Base-by-base conservation (phyloP, 2,329 filamentous ascomycete genomes). In the Mollisia scopiformis region DNA sequence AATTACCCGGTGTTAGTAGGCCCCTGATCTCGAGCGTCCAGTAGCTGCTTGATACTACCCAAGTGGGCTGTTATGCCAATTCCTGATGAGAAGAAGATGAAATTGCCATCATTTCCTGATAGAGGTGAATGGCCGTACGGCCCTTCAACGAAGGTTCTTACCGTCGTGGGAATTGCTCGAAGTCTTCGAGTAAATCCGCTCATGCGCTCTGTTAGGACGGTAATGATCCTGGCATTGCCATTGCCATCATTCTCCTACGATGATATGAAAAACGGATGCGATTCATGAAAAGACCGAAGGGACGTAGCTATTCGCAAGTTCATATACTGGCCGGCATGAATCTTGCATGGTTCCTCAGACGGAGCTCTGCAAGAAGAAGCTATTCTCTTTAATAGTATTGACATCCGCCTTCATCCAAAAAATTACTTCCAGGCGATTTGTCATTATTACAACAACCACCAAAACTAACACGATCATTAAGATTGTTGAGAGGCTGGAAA, bases 31-130 rank as follows among this genome's bases (percentile, higher is more conserved):
- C 50, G 27, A 23, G 28, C 52, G 51, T 60, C 52, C 13, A 60
- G 30, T 46, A 60, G 56, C 43, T 60, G 53, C 41, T 62, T 62
- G 53, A 62, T 60, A 60, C 43, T 56, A 56, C 51, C 43, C 37
- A 60, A 60, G 56, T 62, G 35, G 57, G 57, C 57, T 46, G 50
- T 43, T 53, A 62, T 59, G 21, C 57, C 52, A 60, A 62, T 60
- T 49, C 49, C 59, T 30, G 47, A 58, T 75, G 64, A 92, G 90
- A 72, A 97, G 89, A 33, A 93, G 93, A 59, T 59, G 55, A 59
- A 19, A 49, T 47, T 59, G 55, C 37, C 23, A 13, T 49, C 27
- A 49, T 49, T 13, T 25, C 30, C 46, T 14, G 23, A 6, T 25
- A 43, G 54, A 25, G 47, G 56, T 52, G 47, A 54, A 31, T 41